Conservation (phyloP, 495 filamentous ascomycete species). For the Arthonia radiata region DNA sequence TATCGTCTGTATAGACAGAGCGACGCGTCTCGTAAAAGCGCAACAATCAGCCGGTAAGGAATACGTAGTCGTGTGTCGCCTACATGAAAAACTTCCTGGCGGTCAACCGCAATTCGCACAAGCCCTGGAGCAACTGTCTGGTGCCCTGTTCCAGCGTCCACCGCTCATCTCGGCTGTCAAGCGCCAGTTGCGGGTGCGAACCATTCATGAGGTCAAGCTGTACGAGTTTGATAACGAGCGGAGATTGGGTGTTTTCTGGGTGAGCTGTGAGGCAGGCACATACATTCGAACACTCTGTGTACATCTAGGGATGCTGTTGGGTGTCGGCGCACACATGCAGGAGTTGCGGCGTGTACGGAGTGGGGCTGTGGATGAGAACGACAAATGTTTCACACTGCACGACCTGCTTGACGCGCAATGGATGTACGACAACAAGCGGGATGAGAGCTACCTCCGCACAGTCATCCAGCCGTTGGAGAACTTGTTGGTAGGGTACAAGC, state of each 20-base stretch:
- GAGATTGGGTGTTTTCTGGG: conserved; percentile 97
- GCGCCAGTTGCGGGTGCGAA: conserved; percentile 88
- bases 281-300: conserved; percentile 97
- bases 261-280: conserved; percentile 92
- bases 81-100: conserved; percentile 79
- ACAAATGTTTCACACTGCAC: conserved; percentile 76
- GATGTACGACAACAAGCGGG: conserved; percentile 71
- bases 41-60: conserved; percentile 94
- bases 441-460: conserved; percentile 64
- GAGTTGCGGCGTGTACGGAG: conserved; percentile 81
- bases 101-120: conserved; percentile 72
- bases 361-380: conserved; percentile 80
- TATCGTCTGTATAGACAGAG: conserved; percentile 88
- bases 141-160: conserved; percentile 90
- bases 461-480: conserved; percentile 82
- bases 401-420: conserved; percentile 92
- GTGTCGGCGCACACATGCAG: conserved; percentile 96
- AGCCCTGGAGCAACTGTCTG: conserved; percentile 82
- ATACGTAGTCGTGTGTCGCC: conserved; percentile 63
- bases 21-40: conserved; percentile 89
- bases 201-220: conserved; percentile 83
- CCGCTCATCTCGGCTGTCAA: conserved; percentile 96
- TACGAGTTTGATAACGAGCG: conserved; percentile 95
- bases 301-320: conserved; percentile 74
- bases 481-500: conserved; percentile 73